A percentile compares a stretch with the other conserved stretches of the same genome.
Evolutionary conservation across 352 stramenopile genomes (phyloP).

Genomic region (Phytophthora podocarpi): DNA sequence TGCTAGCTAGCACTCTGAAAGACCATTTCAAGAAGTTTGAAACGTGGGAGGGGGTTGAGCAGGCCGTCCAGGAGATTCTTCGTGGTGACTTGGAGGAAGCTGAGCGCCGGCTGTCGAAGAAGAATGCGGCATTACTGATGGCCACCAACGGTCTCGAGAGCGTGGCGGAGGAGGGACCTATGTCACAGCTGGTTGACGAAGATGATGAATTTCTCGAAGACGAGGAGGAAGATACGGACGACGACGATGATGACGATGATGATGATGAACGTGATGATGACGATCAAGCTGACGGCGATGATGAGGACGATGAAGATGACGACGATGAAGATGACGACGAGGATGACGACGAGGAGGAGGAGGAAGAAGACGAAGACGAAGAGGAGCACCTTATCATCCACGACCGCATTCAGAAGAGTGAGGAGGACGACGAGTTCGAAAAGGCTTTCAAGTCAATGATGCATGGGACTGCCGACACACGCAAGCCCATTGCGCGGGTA

Average conservation of each 20-base stretch:
- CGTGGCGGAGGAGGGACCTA: constrained; percentile 39
- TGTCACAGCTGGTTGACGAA: constrained; percentile 45
- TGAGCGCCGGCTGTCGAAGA: constrained; percentile 67
- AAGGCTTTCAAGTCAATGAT: constrained; percentile 90
- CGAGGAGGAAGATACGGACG: constrained; percentile 62
- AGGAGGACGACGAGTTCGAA: constrained; percentile 90
- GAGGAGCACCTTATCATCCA: constrained; percentile 91
- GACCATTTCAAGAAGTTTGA: constrained; percentile 76
- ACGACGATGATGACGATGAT: constrained; percentile 64
- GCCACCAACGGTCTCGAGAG: constrained; percentile 36
- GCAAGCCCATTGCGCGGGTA: constrained; percentile 65
- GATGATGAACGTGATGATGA: constrained; percentile 68
- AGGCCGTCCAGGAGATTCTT: constrained; percentile 58
- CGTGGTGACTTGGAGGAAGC: constrained; percentile 70
- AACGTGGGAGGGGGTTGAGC: constrained; percentile 80
- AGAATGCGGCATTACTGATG: constrained; percentile 50
- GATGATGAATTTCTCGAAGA: constrained; percentile 48
- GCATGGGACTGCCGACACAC: constrained; percentile 61
- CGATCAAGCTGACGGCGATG: constrained; percentile 42
- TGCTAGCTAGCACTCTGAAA: constrained; percentile 55
- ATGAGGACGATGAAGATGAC: constrained; percentile 80
- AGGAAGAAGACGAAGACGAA: constrained; percentile 76
- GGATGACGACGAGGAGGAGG: constrained; percentile 61
- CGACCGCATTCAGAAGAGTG: constrained; percentile 72
- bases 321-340: constrained; percentile 74